phyloP scores from a whole-genome alignment of 257 asterid genomes.

The Cinchona pubescens region DNA sequence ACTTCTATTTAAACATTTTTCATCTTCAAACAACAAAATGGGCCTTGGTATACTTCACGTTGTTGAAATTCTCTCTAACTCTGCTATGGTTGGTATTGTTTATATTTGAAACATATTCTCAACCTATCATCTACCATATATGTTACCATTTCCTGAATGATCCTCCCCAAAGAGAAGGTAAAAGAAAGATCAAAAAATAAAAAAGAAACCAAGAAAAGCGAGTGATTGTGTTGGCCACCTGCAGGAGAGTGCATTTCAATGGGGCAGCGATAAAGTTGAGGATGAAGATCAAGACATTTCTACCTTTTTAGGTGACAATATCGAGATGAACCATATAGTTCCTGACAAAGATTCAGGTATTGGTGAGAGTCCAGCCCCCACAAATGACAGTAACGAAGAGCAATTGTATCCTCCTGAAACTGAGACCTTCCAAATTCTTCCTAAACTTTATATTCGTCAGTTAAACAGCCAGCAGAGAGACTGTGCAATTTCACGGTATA shows the following conservation, averaged over 20 bases:
- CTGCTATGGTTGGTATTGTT: neutral
- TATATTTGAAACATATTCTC: neutral
- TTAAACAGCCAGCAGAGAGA: conserved; percentile 79
- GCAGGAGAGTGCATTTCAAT: conserved; percentile 44
- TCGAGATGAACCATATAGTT: conserved; percentile 51
- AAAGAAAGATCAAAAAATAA: neutral
- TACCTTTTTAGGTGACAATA: conserved; percentile 30
- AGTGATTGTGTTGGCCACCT: conserved; percentile 22
- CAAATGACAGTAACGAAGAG: conserved; percentile 42
- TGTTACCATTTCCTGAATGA: neutral
- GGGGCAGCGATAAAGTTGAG: conserved; percentile 36
- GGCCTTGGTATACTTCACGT: neutral
- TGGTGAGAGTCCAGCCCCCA: conserved; percentile 34
- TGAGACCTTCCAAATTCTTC: conserved; percentile 36
- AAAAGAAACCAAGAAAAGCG: neutral
- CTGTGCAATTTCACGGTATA: conserved; percentile 76
- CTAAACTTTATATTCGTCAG: conserved; percentile 46
- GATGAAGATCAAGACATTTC: conserved; percentile 46
- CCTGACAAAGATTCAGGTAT: conserved; percentile 65
- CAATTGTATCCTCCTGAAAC: conserved; percentile 34
- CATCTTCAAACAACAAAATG: neutral
- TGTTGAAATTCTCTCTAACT: neutral
- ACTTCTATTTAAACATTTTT: neutral
- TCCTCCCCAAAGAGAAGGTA: neutral
- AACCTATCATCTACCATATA: neutral